phyloP scores from a whole-genome alignment of 176 grass and related monocot genomes.

The Puya raimondii region DNA sequence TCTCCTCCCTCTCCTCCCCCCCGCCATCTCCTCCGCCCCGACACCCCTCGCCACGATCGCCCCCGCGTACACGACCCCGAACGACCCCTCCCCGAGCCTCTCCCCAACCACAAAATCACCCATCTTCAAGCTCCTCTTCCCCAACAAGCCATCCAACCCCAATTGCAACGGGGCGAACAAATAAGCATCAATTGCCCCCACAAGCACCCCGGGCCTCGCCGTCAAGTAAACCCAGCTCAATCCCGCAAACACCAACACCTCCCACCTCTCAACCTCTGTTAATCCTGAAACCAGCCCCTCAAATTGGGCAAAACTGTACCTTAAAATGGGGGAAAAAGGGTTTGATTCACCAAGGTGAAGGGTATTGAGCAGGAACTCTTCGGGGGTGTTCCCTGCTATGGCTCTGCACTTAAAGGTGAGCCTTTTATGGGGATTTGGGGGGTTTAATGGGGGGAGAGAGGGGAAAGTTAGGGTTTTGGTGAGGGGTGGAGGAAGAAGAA shows the following conservation, averaged over 20 bases:
- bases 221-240: conserved; percentile 78
- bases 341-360: conserved; percentile 9
- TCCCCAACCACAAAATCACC: conserved; percentile 74
- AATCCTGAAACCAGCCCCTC: conserved; percentile 31
- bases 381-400: not conserved
- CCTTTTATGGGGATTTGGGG: not conserved
- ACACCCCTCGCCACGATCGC: conserved; percentile 58
- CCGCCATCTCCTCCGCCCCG: conserved; percentile 22
- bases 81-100: conserved; percentile 80
- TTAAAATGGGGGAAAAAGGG: not conserved
- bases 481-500: conserved; percentile 27
- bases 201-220: conserved; percentile 66
- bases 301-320: conserved; percentile 26
- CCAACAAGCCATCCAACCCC: conserved; percentile 56
- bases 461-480: conserved; percentile 4
- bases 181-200: conserved; percentile 71
- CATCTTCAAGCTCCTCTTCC: conserved; percentile 78
- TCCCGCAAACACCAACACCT: conserved; percentile 24
- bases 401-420: not conserved
- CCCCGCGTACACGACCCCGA: conserved; percentile 69
- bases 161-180: conserved; percentile 75
- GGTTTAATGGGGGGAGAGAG: not conserved
- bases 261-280: conserved; percentile 47
- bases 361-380: conserved; percentile 1
- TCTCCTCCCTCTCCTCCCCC: conserved; percentile 39